Conservation (phyloP, 2,329 filamentous ascomycete genomes). For the Fusarium longipes region DNA sequence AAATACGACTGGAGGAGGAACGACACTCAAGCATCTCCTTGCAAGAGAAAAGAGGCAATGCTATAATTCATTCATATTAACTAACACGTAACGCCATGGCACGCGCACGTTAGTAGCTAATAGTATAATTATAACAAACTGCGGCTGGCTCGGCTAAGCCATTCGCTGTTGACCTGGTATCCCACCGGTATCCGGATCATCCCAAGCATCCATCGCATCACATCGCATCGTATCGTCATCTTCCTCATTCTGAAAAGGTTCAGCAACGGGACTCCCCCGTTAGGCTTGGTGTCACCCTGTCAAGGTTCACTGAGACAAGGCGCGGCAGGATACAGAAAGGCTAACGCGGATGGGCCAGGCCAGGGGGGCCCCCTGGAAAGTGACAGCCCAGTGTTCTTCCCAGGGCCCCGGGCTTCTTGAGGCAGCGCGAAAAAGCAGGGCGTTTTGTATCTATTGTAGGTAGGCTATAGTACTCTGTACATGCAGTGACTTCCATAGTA, state of each 20-base stretch:
- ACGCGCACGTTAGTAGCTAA: no score
- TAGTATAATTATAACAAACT: no score
- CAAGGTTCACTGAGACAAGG: constrained; percentile 36
- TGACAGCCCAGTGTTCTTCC: neutral
- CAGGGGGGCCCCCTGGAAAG: constrained; percentile 26
- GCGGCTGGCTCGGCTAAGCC: constrained; percentile 18
- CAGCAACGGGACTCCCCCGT: neutral
- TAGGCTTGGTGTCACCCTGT: constrained; percentile 25
- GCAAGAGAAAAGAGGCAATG: constrained; percentile 10
- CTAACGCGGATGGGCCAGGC: constrained; percentile 23
- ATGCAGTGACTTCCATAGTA: neutral
- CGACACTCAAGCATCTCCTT: constrained; percentile 14
- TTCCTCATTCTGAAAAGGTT: constrained; percentile 8
- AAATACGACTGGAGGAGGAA: constrained; percentile 16
- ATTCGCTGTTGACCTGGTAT: constrained; percentile 3
- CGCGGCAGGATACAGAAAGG: constrained; percentile 24
- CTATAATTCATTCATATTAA: no score
- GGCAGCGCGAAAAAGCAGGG: constrained; percentile 20
- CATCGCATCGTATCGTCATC: constrained; percentile 15
- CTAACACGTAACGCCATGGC: no score
- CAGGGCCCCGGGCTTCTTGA: constrained; percentile 5
- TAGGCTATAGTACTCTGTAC: no score
- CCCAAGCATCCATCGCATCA: neutral
- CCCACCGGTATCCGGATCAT: neutral
- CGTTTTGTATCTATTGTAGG: no score